phyloP scores from a whole-genome alignment of 2,329 filamentous ascomycete species.

The Beauveria scarabaeidicola region DNA sequence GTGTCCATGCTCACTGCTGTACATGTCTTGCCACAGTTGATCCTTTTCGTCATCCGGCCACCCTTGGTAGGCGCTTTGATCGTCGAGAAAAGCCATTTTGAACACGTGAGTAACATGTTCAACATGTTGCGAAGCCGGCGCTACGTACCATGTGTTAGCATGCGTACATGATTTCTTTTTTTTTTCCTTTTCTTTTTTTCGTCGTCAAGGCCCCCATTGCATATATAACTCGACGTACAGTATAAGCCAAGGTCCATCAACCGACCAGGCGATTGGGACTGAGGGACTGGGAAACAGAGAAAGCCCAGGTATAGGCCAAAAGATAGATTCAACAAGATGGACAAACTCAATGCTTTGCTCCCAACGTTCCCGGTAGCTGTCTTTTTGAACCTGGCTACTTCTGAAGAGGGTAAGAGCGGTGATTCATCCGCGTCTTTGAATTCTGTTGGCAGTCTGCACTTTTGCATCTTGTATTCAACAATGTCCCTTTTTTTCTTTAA shows the following conservation, averaged over 20 bases:
- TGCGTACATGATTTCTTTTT: too few relatives aligned
- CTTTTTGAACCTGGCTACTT: not conserved
- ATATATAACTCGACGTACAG: not conserved
- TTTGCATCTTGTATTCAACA: not conserved
- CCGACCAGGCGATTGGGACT: too few relatives aligned
- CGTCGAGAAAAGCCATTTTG: not conserved
- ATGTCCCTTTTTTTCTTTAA: not conserved
- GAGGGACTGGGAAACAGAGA: not conserved
- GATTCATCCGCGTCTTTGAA: not conserved
- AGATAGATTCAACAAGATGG: not conserved
- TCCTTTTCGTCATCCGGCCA: constrained; percentile 10
- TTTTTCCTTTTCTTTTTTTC: too few relatives aligned
- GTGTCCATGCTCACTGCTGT: not conserved
- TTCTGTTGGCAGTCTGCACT: not conserved
- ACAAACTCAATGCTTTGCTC: not conserved
- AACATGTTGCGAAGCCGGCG: not conserved
- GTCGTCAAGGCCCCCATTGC: not conserved
- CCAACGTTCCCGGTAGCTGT: not conserved
- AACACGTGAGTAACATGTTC: not conserved
- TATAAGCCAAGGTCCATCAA: not conserved
- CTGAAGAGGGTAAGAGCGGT: not conserved
- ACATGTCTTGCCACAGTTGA: constrained; percentile 9
- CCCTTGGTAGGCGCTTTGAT: constrained; percentile 9
- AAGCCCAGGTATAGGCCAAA: not conserved
- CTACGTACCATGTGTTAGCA: not conserved